Base-by-base conservation (phyloP, 768 basidiomycete species). In the Leccinum aurantiacum region DNA sequence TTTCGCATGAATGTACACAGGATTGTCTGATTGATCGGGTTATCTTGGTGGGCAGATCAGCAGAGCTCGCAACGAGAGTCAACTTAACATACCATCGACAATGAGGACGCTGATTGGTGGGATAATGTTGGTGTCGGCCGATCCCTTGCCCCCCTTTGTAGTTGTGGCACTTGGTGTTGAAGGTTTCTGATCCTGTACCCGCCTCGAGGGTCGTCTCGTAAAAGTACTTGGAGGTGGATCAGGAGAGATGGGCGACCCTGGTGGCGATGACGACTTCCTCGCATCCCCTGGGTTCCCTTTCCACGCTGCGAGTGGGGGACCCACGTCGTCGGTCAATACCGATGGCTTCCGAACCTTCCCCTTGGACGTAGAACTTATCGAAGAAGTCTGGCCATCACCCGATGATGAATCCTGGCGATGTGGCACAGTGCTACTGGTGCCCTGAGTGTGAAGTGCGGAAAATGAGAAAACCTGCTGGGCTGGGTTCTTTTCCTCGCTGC, bases 71-170 rank as follows among this genome's bases (percentile, higher is more conserved):
- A 62, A 53, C 46, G 6, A 44, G 17, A 47, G 27, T 33, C 6
- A 15, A 57, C 29, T 9, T 10, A 78, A 79, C 88, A 62, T 64
- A 93, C 96, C 96, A 74, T 99, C 97, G 41, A 98, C 97, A 67
- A 99, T 97, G 67, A 99, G 82, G 1, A 99, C 97, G 67, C 91
- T 96, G 70, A 99, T 98, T 0, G 97, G 97, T 3, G 97, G 97
- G 2, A 96, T 89, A 33, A 98, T 88, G 60, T 86, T 87, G 27
- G 82, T 80, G 58, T 91, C 89, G 7, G 79, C 71, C 8, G 77
- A 64, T 25, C 76, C 76, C 67, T 85, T 87, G 25, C 75, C 75
- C 55, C 80, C 85, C 74, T 84, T 86, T 54, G 74, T 65, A 54
- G 73, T 22, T 62, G 67, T 69, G 54, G 68, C 63, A 7, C 71